Conservation (phyloP, 192 early-diverging fungal species). For the Backusella westeae region DNA sequence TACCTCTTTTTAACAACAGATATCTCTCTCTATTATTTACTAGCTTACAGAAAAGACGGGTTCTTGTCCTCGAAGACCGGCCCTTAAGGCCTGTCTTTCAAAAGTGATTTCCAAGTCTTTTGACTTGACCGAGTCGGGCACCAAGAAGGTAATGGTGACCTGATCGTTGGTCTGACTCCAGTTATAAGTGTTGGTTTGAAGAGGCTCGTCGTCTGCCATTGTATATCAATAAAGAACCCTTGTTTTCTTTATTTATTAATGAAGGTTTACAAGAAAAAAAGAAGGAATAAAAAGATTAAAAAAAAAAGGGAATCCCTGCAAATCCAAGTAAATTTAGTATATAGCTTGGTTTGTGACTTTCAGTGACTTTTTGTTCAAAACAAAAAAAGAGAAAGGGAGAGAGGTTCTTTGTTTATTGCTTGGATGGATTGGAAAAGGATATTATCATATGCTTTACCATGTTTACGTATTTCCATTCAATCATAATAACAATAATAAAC, state of each 20-base stretch:
- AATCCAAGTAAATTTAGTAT: neutral
- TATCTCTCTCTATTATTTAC: neutral
- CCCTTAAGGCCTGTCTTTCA: slow-evolving; percentile 30
- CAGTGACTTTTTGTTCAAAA: neutral
- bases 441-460: neutral
- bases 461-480: neutral
- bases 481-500: neutral
- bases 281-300: neutral
- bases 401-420: neutral
- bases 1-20: neutral
- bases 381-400: neutral
- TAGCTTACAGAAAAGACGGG: slow-evolving; percentile 33
- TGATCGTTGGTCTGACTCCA: slow-evolving; percentile 39
- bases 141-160: slow-evolving; percentile 38
- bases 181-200: slow-evolving; percentile 33
- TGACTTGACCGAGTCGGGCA: slow-evolving; percentile 27
- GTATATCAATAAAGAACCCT: neutral
- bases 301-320: slow-evolving; percentile 2
- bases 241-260: neutral
- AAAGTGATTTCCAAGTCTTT: slow-evolving; percentile 39
- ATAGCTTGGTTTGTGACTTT: neutral
- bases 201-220: slow-evolving; percentile 28
- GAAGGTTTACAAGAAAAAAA: neutral
- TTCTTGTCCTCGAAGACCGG: slow-evolving; percentile 35
- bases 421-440: neutral